A percentile compares a stretch with the other conserved stretches of the same genome.
Conservation (phyloP, 129 eudicot genomes). For the Lonicera japonica region DNA sequence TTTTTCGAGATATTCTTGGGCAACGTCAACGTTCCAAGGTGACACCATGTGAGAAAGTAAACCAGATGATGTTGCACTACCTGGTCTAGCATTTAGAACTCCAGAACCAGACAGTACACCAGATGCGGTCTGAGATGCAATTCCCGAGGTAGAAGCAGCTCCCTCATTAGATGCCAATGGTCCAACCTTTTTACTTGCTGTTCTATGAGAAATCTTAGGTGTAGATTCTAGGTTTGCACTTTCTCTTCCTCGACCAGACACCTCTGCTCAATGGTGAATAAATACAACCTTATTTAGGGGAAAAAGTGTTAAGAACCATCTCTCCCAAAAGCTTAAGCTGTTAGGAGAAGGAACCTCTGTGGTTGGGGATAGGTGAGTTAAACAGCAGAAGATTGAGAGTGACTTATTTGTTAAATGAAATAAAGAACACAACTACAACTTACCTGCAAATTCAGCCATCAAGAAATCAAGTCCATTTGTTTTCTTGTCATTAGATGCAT, state of each 20-base stretch:
- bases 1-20: conserved; percentile 84
- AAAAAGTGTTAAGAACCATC: no score
- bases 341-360: no score
- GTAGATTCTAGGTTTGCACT: conserved; percentile 44
- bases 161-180: conserved; percentile 77
- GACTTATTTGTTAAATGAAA: no score
- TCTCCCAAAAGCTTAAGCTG: no score
- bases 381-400: no score
- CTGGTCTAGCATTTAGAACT: conserved; percentile 92
- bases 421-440: no score
- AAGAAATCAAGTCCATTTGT: conserved; percentile 74
- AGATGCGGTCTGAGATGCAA: conserved; percentile 83
- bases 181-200: conserved; percentile 47
- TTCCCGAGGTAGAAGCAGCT: conserved; percentile 69
- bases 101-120: conserved; percentile 99
- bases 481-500: conserved; percentile 74
- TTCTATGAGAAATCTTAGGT: conserved; percentile 53
- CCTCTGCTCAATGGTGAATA: conserved; percentile 47
- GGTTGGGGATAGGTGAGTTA: no score
- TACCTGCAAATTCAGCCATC: conserved; percentile 97
- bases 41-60: conserved; percentile 84
- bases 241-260: conserved; percentile 88
- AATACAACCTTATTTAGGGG: neutral
- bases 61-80: conserved; percentile 96
- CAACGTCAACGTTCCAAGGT: conserved; percentile 88